A percentile compares a stretch with the other conserved stretches of the same genome.
Evolutionary conservation across 108 stramenopile genomes (phyloP).

Genomic region (Cyclotella sp.): DNA sequence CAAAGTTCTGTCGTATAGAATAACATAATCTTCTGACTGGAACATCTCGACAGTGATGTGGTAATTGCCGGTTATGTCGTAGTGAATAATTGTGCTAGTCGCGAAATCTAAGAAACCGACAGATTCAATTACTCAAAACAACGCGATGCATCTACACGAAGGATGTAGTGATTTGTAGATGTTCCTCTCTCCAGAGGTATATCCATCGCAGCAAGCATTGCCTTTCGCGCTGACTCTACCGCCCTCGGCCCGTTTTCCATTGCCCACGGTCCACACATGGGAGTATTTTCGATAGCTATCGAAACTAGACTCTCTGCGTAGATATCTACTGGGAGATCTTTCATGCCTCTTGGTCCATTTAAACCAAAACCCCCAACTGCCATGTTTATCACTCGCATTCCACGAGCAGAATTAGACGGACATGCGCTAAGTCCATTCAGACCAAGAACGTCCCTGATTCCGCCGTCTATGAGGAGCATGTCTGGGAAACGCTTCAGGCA

Average conservation of each 20-base stretch:
- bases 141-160: slow-evolving; percentile 68
- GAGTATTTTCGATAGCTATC: slow-evolving; percentile 66
- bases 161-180: slow-evolving; percentile 62
- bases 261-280: slow-evolving; percentile 77
- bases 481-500: slow-evolving; percentile 33
- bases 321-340: slow-evolving; percentile 50
- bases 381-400: slow-evolving; percentile 72
- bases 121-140: slow-evolving; percentile 3
- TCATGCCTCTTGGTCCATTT: slow-evolving; percentile 44
- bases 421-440: slow-evolving; percentile 55
- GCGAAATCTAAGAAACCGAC: neutral
- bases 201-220: slow-evolving; percentile 64
- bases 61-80: too few relatives aligned
- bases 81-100: neutral
- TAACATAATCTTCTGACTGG: too few relatives aligned
- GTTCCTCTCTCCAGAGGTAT: slow-evolving; percentile 64
- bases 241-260: slow-evolving; percentile 78
- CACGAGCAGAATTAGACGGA: neutral
- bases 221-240: slow-evolving; percentile 62
- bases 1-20: too few relatives aligned
- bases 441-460: slow-evolving; percentile 68
- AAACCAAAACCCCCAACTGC: slow-evolving; percentile 67
- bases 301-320: slow-evolving; percentile 58
- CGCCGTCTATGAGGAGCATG: slow-evolving; percentile 73
- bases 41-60: too few relatives aligned